Evolutionary conservation across 129 eudicot genomes (phyloP).

Genomic region (Ambrosia artemisiifolia): DNA sequence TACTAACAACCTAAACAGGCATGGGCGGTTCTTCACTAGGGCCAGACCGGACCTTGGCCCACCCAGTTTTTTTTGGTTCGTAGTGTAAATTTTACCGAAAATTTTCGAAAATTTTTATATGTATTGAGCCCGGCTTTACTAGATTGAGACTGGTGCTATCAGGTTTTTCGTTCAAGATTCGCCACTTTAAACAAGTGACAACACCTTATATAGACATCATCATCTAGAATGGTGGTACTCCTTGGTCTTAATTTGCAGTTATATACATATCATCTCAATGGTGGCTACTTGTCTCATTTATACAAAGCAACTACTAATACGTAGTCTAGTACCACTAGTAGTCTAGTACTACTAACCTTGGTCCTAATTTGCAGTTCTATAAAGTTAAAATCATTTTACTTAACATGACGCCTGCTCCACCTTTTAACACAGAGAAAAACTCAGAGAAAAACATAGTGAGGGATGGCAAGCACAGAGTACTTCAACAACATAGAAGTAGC

Average conservation of each 20-base stretch:
- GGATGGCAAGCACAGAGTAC: slow-evolving; percentile 41
- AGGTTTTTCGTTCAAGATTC: too few relatives aligned
- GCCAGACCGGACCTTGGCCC: too few relatives aligned
- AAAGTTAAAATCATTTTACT: neutral
- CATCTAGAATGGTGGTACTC: neutral
- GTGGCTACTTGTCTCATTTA: neutral
- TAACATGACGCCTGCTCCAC: neutral
- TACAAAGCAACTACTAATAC: neutral
- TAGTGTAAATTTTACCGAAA: too few relatives aligned
- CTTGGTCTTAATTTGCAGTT: neutral
- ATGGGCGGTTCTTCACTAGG: too few relatives aligned
- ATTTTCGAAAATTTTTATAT: too few relatives aligned
- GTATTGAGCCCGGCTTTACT: too few relatives aligned
- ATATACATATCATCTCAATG: neutral
- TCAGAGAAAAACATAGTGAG: neutral
- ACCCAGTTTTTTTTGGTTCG: too few relatives aligned
- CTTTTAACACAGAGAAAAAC: neutral
- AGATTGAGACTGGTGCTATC: too few relatives aligned
- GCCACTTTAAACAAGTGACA: too few relatives aligned
- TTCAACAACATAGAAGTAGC: slow-evolving; percentile 36
- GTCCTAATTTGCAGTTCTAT: neutral
- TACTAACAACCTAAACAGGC: too few relatives aligned
- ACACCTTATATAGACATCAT: neutral
- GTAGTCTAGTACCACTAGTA: neutral
- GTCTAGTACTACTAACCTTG: neutral